Conservation (phyloP, 192 early-diverging fungal species). For the Mortierella alpina region DNA sequence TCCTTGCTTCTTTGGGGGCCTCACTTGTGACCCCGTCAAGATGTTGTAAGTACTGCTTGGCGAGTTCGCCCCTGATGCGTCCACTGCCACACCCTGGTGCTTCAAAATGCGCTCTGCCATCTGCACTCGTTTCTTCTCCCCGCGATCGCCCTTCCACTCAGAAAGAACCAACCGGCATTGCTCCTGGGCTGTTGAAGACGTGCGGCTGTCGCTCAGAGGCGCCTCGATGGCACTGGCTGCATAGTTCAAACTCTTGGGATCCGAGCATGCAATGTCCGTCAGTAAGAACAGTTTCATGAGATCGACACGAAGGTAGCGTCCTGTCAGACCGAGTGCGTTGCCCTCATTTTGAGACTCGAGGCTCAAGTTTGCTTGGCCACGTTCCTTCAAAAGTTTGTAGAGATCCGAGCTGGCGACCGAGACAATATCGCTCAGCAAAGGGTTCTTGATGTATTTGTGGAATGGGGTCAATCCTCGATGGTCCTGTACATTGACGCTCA, state of each 20-base stretch:
- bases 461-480: slow-evolving; percentile 48
- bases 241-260: slow-evolving; percentile 32
- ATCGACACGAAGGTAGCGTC: slow-evolving; percentile 45
- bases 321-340: slow-evolving; percentile 41
- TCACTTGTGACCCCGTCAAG: no score
- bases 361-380: slow-evolving; percentile 30
- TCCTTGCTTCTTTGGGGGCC: slow-evolving; percentile 19
- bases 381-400: slow-evolving; percentile 35
- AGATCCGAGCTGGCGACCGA: slow-evolving; percentile 44
- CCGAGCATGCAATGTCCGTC: slow-evolving; percentile 42
- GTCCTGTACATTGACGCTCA: slow-evolving; percentile 43
- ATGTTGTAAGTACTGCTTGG: not conserved
- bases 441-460: slow-evolving; percentile 53
- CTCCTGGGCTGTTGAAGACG: slow-evolving; percentile 27
- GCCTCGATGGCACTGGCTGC: slow-evolving; percentile 39
- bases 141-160: slow-evolving; percentile 48
- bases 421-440: slow-evolving; percentile 32
- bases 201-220: slow-evolving; percentile 43
- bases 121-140: slow-evolving; percentile 45
- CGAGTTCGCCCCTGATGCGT: not conserved
- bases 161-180: slow-evolving; percentile 17
- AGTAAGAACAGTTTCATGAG: slow-evolving; percentile 44
- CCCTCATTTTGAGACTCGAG: slow-evolving; percentile 43
- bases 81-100: slow-evolving; percentile 29
- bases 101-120: slow-evolving; percentile 51